Base-by-base conservation (phyloP, 1,284 basidiomycete genomes). In the Xerocomus minutiporus region DNA sequence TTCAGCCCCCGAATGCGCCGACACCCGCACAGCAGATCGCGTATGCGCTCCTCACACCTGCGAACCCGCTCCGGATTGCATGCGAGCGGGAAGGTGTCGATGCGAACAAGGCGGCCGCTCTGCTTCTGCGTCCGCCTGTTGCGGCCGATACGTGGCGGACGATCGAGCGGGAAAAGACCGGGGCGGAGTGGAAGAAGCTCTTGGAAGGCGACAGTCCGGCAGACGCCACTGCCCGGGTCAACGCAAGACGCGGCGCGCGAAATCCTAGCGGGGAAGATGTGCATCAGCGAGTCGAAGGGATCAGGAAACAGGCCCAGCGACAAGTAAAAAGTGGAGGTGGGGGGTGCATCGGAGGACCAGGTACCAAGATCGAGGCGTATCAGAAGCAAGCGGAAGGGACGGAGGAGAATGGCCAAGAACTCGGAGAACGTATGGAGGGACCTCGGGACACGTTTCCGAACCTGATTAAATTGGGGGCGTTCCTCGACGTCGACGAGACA, bases 11-110 rank as follows among this genome's bases (percentile, higher is more conserved):
- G 0, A 76, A 75, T 1, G 77, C 84, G 53, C 79, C 79, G 5
- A 74, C 73, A 2, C 74, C 73, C 50, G 71, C 75, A 3, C 76
- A 80, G 59, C 76, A 87, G 38, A 80, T 92, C 29, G 81, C 81
- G 3, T 79, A 77, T 69, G 81, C 80, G 4, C 64, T 89, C 51
- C 68, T 77, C 3, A 71, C 56, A 1, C 57, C 62, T 31, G 31
- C 47, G 9, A 70, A 59, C 31, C 58, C 60, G 0, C 48, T 67
- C 11, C 67, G 54, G 0, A 28, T 59, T 6, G 66, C 67, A 0
- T 67, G 66, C 7, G 57, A 57, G 12, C 41, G 25, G 32, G 69
- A 71, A 28, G 64, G 62, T 4, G 41, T 71, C 8, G 56, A 71
- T 17, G 52, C 59, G 8, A 43, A 59, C 41, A 45, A 55, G 47